Base-by-base conservation (phyloP, 345 rosid species). In the Linum trigynum region DNA sequence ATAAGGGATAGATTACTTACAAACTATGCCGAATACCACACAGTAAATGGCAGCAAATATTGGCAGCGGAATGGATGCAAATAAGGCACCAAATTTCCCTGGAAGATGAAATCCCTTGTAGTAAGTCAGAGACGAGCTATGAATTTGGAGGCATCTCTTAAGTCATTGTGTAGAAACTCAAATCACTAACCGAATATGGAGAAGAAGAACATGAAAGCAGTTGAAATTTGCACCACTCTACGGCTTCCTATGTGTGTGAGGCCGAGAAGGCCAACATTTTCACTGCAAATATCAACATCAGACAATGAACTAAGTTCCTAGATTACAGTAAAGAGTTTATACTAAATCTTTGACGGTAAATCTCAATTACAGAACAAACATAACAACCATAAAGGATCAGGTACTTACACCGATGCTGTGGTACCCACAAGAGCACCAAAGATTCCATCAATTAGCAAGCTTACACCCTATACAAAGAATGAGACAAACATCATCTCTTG, bases 21-120 rank as follows among this genome's bases (percentile, higher is more conserved):
- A 90, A 60, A 94, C 99, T 57, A 90, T 81, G 71, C 97, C 99
- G 67, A 90, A 80, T 67, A 94, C 67, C 67, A 94, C 73, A 65
- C 99, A 94, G 79, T 94, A 90, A 72, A 85, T 81, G 65, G 96
- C 97, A 41, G 76, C 99, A 77, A 94, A 94, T 71, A 94, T 85
- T 16, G 99, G 91, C 64, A 84, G 77, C 16, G 99, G 99, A 72
- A 94, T 94, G 38, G 99, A 94, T 1, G 99, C 99, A 75, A 94
- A 94, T 68, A 94, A 85, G 58, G 96, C 99, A 6, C 99, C 99
- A 60, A 94, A 94, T 59, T 90, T 94, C 67, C 99, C 99, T 90
- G 77, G 67, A 67, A 59, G 53, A 69, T 45, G 69, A 15, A 68
- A 23, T 23, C 32, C 32, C 32, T 57, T 36, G 50, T 1, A 12